Evolutionary conservation across 1,284 basidiomycete genomes (phyloP), one percentile per base, ranked within the genome.

Genomic region (Ustilago hordei): DNA sequence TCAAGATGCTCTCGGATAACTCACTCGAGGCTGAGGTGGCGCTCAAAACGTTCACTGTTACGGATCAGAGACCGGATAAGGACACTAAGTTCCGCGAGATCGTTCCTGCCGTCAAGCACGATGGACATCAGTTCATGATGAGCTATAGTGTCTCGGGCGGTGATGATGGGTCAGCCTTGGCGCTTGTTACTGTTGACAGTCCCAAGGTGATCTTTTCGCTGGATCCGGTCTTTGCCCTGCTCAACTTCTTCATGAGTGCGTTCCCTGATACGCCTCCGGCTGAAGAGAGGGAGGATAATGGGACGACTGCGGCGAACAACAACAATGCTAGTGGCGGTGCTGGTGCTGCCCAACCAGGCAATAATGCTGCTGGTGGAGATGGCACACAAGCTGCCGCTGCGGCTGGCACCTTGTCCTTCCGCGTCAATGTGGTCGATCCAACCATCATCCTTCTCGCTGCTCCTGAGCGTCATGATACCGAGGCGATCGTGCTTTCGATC

Each of bases 81-180:
- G 83, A 83, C 17, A 93, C 94, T 19, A 93, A 91, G 82, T 98
- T 96, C 88, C 90, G 96, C 55, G 96, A 99, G 85, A 95, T 99
- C 68, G 93, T 99, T 69, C 97, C 97, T 1, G 92, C 94, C 13
- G 92, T 94, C 35, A 90, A 91, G 71, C 94, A 98, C 83, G 91
- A 93, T 75, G 91, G 95, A 35, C 95, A 98, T 80, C 97, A 96
- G 74, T 93, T 99, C 84, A 98, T 98, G 93, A 87, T 98, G 53
- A 90, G 95, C 64, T 98, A 94, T 86, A 93, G 94, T 4, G 90
- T 90, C 78, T 90, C 94, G 8, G 85, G 87, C 31, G 90, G 91
- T 2, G 71, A 80, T 4, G 89, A 90, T 57, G 86, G 87, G 28
- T 89, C 91, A 38, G 89, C 93, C 7, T 88, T 95, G 45, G 93